Conservation (phyloP, 306 rosid species). For the Quercus robur region DNA sequence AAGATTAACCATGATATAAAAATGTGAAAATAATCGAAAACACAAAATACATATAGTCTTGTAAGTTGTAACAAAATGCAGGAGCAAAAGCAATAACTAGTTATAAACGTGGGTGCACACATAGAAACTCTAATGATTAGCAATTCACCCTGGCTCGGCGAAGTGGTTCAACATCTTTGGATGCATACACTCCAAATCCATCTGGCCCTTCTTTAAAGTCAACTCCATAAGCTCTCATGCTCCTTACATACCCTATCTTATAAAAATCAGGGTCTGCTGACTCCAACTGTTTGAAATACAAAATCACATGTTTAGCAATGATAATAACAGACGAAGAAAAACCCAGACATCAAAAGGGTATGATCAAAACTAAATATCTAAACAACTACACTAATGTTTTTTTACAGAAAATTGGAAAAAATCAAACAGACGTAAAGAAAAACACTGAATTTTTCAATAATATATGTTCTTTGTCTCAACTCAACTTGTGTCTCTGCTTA, state of each 20-base stretch:
- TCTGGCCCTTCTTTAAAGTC: constrained; percentile 92
- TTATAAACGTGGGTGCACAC: background rate
- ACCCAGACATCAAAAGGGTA: background rate
- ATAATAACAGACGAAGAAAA: background rate
- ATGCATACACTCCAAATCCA: constrained; percentile 96
- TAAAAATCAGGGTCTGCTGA: constrained; percentile 95
- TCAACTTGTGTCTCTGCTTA: too few relatives aligned
- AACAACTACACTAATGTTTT: background rate
- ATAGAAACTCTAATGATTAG: background rate
- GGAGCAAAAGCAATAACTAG: background rate
- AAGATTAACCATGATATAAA: background rate
- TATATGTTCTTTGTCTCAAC: too few relatives aligned
- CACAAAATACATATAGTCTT: background rate
- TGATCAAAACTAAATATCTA: background rate
- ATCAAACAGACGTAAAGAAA: too few relatives aligned
- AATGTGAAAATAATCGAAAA: background rate
- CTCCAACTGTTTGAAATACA: constrained; percentile 54
- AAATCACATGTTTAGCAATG: background rate
- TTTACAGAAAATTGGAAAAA: too few relatives aligned
- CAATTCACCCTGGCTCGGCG: constrained; percentile 88
- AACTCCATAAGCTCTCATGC: constrained; percentile 91
- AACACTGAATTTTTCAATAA: too few relatives aligned
- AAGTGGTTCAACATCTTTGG: constrained; percentile 94
- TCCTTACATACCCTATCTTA: constrained; percentile 78
- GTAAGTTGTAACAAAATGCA: background rate